These are phyloP conservation scores for Prunella vulgaris DNA, from an alignment of 257 asterid genomes.

Conservation along the genomic window DNA sequence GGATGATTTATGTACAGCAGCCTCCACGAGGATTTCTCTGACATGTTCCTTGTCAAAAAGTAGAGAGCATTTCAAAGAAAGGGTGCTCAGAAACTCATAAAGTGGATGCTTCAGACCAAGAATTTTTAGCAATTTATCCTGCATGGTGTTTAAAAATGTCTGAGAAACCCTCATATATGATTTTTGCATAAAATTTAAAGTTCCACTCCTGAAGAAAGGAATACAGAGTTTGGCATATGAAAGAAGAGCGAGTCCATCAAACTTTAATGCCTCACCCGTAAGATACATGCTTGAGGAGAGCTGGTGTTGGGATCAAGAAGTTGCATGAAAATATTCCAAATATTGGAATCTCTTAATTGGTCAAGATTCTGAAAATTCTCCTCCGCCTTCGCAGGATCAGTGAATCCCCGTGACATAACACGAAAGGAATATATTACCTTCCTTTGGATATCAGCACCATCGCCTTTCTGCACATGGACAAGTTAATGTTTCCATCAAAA, in stretches of 20 bases:
- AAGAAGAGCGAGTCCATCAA: slow-evolving; percentile 1
- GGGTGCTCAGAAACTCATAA: slow-evolving; percentile 60
- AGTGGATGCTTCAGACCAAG: slow-evolving; percentile 79
- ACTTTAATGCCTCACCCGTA: slow-evolving; percentile 51
- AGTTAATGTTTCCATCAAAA: slow-evolving; percentile 17
- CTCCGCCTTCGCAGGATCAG: slow-evolving; percentile 73
- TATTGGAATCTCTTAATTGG: slow-evolving; percentile 71
- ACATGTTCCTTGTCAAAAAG: slow-evolving; percentile 78
- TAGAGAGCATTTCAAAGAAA: slow-evolving; percentile 73
- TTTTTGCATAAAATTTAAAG: slow-evolving; percentile 1
- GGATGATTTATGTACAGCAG: slow-evolving; percentile 53
- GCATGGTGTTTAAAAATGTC: slow-evolving; percentile 22
- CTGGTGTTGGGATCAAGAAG: slow-evolving; percentile 71
- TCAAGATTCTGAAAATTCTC: slow-evolving; percentile 76
- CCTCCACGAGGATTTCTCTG: slow-evolving; percentile 67
- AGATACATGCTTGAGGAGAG: slow-evolving; percentile 32
- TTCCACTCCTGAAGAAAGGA: slow-evolving; percentile 3
- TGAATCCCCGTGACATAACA: slow-evolving; percentile 75
- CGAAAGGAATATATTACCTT: slow-evolving; percentile 67
- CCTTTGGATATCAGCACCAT: slow-evolving; percentile 63
- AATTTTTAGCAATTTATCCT: slow-evolving; percentile 60
- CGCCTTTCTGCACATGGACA: slow-evolving; percentile 55
- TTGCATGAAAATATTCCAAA: slow-evolving; percentile 57
- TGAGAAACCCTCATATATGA: slow-evolving; percentile 21
- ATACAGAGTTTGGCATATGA: neutral